These are phyloP conservation scores for Pinus tabuliformis DNA, from an alignment of 75 land plant species.

Conservation along the genomic window DNA sequence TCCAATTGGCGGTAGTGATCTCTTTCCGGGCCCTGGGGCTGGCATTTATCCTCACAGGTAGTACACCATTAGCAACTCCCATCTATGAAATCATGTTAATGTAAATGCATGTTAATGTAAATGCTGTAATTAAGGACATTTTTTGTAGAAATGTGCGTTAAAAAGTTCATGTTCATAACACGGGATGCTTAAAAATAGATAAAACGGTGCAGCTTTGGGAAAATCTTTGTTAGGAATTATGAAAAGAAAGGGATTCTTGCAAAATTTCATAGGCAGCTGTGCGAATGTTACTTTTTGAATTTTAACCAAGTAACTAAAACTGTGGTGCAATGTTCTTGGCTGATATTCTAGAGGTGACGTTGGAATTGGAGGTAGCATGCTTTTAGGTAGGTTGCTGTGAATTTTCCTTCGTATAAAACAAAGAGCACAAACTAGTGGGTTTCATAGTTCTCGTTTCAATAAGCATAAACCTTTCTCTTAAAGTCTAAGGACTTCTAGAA, in stretches of 20 bases:
- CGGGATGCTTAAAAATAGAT: not conserved
- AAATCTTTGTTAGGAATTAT: not conserved
- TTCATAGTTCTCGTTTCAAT: not conserved
- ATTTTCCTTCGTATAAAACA: not conserved
- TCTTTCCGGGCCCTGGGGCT: constrained; percentile 75
- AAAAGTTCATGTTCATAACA: not conserved
- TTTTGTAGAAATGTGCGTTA: not conserved
- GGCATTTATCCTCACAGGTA: constrained; percentile 79
- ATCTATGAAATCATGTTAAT: not conserved
- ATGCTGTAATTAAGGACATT: not conserved
- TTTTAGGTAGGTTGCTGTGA: constrained; percentile 39
- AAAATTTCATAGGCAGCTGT: not conserved
- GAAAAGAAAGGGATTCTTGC: not conserved
- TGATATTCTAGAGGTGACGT: constrained; percentile 23
- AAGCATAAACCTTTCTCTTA: not conserved
- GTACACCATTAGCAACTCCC: not conserved
- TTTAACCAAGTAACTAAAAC: no score
- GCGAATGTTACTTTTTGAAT: not conserved
- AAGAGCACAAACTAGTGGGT: not conserved
- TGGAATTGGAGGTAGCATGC: constrained; percentile 63
- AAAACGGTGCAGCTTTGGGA: not conserved
- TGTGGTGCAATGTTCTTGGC: not conserved
- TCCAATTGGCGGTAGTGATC: constrained; percentile 51
- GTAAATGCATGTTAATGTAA: not conserved
- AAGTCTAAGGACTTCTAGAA: not conserved